Conservation (phyloP, 371 early-diverging fungal genomes). For the Phascolomyces articulosus region DNA sequence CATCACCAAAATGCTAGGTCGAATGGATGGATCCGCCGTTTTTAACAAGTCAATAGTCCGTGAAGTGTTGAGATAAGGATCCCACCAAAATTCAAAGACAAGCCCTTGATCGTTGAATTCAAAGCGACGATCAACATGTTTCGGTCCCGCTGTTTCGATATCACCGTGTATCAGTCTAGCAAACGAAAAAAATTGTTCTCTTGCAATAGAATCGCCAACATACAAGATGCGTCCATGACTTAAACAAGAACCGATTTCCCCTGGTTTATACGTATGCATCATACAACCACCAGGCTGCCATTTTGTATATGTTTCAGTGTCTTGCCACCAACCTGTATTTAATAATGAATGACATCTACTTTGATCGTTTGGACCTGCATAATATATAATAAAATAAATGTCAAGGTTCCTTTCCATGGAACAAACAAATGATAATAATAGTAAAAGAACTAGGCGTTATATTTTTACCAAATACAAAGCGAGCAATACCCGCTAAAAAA, state of each 20-base stretch:
- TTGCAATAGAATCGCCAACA: constrained; percentile 69
- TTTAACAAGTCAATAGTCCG: constrained; percentile 35
- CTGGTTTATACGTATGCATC: constrained; percentile 48
- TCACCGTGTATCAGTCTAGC: constrained; percentile 39
- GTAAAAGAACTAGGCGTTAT: neutral
- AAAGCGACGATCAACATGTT: constrained; percentile 39
- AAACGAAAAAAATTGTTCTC: constrained; percentile 62
- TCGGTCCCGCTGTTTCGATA: constrained; percentile 27
- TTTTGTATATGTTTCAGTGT: constrained; percentile 26
- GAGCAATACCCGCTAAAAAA: neutral
- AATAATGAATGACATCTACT: constrained; percentile 48
- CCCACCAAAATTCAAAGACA: constrained; percentile 65
- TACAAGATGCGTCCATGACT: constrained; percentile 50
- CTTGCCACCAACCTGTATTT: constrained; percentile 55
- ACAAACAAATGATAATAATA: neutral
- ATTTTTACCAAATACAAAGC: constrained; percentile 7
- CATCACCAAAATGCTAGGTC: constrained; percentile 53
- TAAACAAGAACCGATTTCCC: constrained; percentile 49
- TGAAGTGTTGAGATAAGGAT: constrained; percentile 64
- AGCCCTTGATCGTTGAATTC: constrained; percentile 31
- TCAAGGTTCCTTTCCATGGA: no score
- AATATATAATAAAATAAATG: no score
- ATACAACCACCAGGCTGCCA: constrained; percentile 72
- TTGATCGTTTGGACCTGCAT: constrained; percentile 27
- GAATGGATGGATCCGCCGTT: constrained; percentile 19